Evolutionary conservation across 257 asterid species (phyloP).

Genomic region (Anisodus acutangulus): DNA sequence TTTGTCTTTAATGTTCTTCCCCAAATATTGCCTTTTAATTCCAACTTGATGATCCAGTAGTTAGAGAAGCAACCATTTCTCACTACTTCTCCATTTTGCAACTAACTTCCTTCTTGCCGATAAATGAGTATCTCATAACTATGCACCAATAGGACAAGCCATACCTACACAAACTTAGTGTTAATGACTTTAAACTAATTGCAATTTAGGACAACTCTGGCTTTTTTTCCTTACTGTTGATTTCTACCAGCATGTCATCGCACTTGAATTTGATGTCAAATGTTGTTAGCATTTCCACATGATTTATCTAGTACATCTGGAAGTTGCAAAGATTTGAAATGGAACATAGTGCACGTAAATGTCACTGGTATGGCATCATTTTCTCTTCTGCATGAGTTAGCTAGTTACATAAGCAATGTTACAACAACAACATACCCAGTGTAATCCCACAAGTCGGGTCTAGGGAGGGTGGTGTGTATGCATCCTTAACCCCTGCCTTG

Average conservation of each 20-base stretch:
- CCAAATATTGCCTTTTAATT: neutral
- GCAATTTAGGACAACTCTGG: neutral
- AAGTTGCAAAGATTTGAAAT: neutral
- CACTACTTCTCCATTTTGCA: neutral
- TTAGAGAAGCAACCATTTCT: constrained; percentile 1
- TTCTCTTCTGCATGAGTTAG: neutral
- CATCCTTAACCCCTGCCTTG: too few relatives aligned
- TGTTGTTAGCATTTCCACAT: neutral
- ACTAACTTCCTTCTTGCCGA: neutral
- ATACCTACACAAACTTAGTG: neutral
- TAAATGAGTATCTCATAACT: neutral
- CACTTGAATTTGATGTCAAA: neutral
- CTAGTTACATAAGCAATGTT: neutral
- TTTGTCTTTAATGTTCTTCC: neutral
- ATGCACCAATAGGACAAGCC: constrained; percentile 6
- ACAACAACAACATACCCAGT: too few relatives aligned
- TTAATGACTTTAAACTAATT: neutral
- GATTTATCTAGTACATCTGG: neutral
- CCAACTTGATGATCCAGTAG: neutral
- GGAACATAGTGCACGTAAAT: neutral
- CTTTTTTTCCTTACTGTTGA: neutral
- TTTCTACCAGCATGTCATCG: neutral
- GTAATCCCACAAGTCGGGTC: too few relatives aligned
- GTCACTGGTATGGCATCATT: neutral
- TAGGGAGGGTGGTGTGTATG: too few relatives aligned